Conservation (phyloP, 306 rosid species). For the Ammopiptanthus mongolicus region DNA sequence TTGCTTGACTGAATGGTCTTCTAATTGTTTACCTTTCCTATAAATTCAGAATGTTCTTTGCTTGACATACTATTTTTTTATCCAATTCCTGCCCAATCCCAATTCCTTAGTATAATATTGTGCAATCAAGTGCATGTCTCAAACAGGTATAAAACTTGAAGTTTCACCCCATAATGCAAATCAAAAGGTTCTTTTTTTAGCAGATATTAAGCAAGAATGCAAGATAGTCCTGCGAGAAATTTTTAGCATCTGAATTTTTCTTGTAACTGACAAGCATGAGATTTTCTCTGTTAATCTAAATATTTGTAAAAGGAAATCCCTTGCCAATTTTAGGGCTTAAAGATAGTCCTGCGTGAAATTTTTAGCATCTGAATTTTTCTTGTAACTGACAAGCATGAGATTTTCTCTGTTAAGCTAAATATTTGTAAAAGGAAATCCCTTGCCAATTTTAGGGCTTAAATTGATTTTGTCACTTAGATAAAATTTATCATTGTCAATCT, state of each 20-base stretch:
- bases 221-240: background rate
- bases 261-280: background rate
- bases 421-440: background rate
- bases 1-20: background rate
- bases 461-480: background rate
- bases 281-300: background rate
- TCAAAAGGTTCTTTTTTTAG: background rate
- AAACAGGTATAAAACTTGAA: background rate
- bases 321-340: background rate
- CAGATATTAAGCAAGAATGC: background rate
- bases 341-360: background rate
- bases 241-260: background rate
- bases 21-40: background rate
- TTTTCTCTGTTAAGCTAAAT: background rate
- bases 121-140: background rate
- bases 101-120: background rate
- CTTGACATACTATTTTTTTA: background rate
- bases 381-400: background rate
- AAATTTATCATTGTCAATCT: background rate
- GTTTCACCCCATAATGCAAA: background rate
- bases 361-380: background rate
- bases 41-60: background rate
- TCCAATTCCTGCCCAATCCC: background rate
- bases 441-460: background rate
- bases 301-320: background rate